phyloP scores from a whole-genome alignment of 2,329 filamentous ascomycete genomes.

The Neonectria neomacrospora region DNA sequence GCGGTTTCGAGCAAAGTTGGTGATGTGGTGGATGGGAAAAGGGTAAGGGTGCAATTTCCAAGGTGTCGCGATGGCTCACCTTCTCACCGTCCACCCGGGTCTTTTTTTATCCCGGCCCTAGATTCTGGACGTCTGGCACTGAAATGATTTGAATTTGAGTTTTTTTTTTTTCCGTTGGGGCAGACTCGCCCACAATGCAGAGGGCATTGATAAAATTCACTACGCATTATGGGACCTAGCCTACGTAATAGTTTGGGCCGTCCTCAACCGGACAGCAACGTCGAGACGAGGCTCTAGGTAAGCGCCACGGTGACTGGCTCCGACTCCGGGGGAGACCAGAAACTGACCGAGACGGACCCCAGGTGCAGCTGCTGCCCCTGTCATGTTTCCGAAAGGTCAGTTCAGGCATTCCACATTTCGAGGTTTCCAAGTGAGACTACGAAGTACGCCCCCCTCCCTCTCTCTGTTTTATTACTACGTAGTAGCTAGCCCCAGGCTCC shows the following conservation, averaged over 20 bases:
- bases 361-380: conserved; percentile 6
- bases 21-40: conserved; percentile 8
- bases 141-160: neutral
- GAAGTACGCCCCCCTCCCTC: no score
- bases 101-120: conserved; percentile 20
- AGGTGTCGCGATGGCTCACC: conserved; percentile 22
- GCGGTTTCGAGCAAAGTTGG: conserved; percentile 16
- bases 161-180: conserved; percentile 27
- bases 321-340: conserved; percentile 21
- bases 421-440: conserved; percentile 16
- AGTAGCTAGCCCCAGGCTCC: conserved; percentile 4
- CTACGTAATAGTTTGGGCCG: conserved; percentile 21
- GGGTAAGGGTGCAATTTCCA: conserved; percentile 24
- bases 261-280: conserved; percentile 11
- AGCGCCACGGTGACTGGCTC: conserved; percentile 19
- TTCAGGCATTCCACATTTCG: conserved; percentile 19
- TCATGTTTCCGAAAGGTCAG: conserved; percentile 23
- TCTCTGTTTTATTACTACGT: no score
- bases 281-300: neutral
- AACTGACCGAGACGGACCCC: conserved; percentile 21
- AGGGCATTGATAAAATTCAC: conserved; percentile 1
- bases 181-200: conserved; percentile 3
- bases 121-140: conserved; percentile 16
- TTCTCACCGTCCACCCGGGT: conserved; percentile 18
- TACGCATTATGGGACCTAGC: neutral